These are phyloP conservation scores for Alternaria gansuensis DNA, from an alignment of 2,329 filamentous ascomycete species.

Conservation along the genomic window DNA sequence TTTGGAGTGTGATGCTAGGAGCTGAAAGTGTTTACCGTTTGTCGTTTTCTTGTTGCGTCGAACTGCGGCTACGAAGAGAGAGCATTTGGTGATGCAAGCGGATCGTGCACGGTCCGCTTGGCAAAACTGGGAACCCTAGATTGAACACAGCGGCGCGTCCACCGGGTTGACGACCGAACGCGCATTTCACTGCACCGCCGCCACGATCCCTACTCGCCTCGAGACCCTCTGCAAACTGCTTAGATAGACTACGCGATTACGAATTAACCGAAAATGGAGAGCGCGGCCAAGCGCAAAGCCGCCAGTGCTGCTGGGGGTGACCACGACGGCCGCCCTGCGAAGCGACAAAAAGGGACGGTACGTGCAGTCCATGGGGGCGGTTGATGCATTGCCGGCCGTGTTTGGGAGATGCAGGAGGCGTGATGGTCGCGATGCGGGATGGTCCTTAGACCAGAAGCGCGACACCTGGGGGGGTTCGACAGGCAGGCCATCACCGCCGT, in stretches of 20 bases:
- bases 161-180: conserved; percentile 33
- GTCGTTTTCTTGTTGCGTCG: conserved; percentile 3
- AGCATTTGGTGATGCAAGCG: conserved; percentile 13
- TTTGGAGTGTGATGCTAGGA: neutral
- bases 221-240: conserved; percentile 25
- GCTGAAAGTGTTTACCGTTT: neutral
- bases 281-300: conserved; percentile 65
- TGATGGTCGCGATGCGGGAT: conserved; percentile 43
- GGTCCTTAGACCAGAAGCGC: conserved; percentile 41
- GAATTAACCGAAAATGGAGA: conserved; percentile 51
- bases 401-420: conserved; percentile 28
- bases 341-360: conserved; percentile 68
- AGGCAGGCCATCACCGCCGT: conserved; percentile 41
- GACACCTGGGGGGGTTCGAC: conserved; percentile 50
- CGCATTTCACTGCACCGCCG: conserved; percentile 49
- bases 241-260: conserved; percentile 45
- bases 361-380: conserved; percentile 52
- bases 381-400: conserved; percentile 36
- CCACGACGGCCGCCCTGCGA: conserved; percentile 63
- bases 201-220: conserved; percentile 31
- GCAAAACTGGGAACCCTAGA: conserved; percentile 22
- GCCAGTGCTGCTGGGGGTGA: conserved; percentile 60
- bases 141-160: conserved; percentile 34
- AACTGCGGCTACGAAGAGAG: neutral
- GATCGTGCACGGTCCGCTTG: conserved; percentile 18